Evolutionary conservation across 768 basidiomycete genomes (phyloP), one percentile per base, ranked within the genome.

Genomic region (Pleurotus citrinopileatus): DNA sequence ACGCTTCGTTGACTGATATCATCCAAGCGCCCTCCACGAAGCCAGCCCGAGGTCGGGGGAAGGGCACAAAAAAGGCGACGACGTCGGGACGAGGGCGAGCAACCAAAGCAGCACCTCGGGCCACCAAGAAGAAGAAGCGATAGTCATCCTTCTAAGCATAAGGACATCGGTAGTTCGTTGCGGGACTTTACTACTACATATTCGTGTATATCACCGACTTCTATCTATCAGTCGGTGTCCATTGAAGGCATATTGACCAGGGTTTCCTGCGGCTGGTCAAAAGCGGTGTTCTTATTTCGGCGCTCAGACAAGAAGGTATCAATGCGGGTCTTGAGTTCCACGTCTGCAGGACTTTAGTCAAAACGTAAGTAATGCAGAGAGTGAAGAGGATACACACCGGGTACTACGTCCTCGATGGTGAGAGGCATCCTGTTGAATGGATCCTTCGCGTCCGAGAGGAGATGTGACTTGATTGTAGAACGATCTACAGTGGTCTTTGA

Each of bases 351-450:
- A n/a, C n/a, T 25, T 12, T 28, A n/a, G 26, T 50, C 44, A 10
- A n/a, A n/a, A n/a, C n/a, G n/a, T n/a, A n/a, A n/a, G n/a, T n/a
- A n/a, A n/a, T 43, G 19, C 3, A 29, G 7, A 43, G 36, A 46
- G 46, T 23, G 36, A 29, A 42, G 6, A 44, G n/a, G 53, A 38
- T 6, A 70, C 84, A 59, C 61, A 93, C 94, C 71, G 23, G 91
- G 82, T 55, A 85, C 66, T 12, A 95, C 86, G 9, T 95, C 89
- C 52, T 88, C 89, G 58, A 94, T 83, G 8, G 74, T 68, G 23
- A 97, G 74, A 1, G 96, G 92, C 28, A 78, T 73, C 25, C 97
- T 87, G 69, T 98, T 99, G 81, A 98, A 99, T 1, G 97, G 97
- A 69, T 99, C 97, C 51, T 84, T 91, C 15, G 86, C 70, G 62